Percentiles rank a stretch among this genome's conserved stretches.
These are phyloP conservation scores for Colletotrichum melonis DNA, from an alignment of 2,329 filamentous ascomycete genomes.

Conservation along the genomic window DNA sequence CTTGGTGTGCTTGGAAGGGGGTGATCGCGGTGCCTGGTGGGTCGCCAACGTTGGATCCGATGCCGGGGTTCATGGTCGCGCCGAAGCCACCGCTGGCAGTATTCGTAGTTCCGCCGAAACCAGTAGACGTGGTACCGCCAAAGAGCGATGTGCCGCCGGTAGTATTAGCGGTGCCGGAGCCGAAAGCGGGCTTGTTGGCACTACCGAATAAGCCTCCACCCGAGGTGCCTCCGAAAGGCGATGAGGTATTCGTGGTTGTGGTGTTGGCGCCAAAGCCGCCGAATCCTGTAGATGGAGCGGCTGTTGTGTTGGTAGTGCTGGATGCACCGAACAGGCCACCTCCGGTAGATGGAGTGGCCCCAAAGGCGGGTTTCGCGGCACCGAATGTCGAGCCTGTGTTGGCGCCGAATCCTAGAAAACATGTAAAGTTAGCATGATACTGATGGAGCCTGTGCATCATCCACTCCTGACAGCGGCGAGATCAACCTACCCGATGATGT, in stretches of 20 bases:
- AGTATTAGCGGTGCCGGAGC: slow-evolving; percentile 54
- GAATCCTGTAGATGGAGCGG: slow-evolving; percentile 48
- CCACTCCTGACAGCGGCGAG: background rate
- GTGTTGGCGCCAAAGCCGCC: slow-evolving; percentile 54
- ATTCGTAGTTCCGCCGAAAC: slow-evolving; percentile 50
- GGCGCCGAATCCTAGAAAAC: slow-evolving; percentile 46
- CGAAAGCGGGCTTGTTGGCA: slow-evolving; percentile 63
- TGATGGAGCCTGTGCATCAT: background rate
- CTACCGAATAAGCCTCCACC: slow-evolving; percentile 61
- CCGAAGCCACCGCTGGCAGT: slow-evolving; percentile 56
- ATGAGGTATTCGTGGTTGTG: slow-evolving; percentile 44
- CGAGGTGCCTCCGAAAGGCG: slow-evolving; percentile 52
- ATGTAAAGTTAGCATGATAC: background rate
- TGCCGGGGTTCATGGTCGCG: slow-evolving; percentile 57
- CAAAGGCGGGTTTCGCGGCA: slow-evolving; percentile 41
- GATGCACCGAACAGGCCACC: slow-evolving; percentile 60
- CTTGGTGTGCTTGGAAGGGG: slow-evolving; percentile 75
- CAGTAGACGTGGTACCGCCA: slow-evolving; percentile 51
- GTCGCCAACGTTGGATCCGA: slow-evolving; percentile 64
- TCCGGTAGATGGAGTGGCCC: slow-evolving; percentile 42
- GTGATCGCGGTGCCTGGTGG: slow-evolving; percentile 76
- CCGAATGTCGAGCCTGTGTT: slow-evolving; percentile 51
- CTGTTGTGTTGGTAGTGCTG: slow-evolving; percentile 47
- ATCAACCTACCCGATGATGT: slow-evolving; percentile 27
- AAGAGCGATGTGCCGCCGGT: slow-evolving; percentile 57